Base-by-base conservation (phyloP, 2,329 filamentous ascomycete genomes). In the Elsinoe batatas region DNA sequence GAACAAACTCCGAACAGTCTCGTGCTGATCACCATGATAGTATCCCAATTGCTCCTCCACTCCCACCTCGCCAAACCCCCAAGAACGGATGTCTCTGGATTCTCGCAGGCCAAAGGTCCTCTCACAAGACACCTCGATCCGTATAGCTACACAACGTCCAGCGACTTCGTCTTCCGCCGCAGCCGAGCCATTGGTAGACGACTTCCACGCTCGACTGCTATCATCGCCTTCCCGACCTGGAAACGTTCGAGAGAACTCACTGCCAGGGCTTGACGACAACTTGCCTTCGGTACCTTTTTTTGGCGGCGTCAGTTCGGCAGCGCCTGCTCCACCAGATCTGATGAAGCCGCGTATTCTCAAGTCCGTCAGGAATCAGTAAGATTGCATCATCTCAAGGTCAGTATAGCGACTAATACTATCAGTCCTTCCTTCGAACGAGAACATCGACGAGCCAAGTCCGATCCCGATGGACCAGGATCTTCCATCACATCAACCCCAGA, bases 191-290 rank as follows among this genome's bases (percentile, higher is more conserved):
- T 46, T 63, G 38, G 58, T 60, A 7, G 59, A 67, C 32, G 63
- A 67, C 58, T 64, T 64, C 38, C 60, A 62, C 11, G 59, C 60
- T 42, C 59, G 65, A 12, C 53, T 55, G 1, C 17, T 22, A 30
- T 30, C 32, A 11, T 13, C 37, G 12, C 53, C 53, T 18, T 30
- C 50, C 32, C 50, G 47, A 33, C 47, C 47, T 36, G 17, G 30
- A 7, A 22, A 38, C 22, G 18, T 22, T 35, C 2, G 40, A 18
- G 40, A 36, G 12, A 44, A 55, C 30, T 46, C 32, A 1, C 38
- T 55, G 15, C 53, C 53, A 11, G 53, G 53, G 20, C 38, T 55
- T 7, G 53, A 55, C 10, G 20, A 46, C 17, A 17, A 37, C 20
- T 22, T 55, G 40, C 53, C 53, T 3, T 13, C n/a, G 3, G 18